Percentiles rank a stretch among this genome's conserved stretches.
These are phyloP conservation scores for Pseudozyma flocculosa DNA, from an alignment of 1,284 basidiomycete genomes.

Conservation along the genomic window DNA sequence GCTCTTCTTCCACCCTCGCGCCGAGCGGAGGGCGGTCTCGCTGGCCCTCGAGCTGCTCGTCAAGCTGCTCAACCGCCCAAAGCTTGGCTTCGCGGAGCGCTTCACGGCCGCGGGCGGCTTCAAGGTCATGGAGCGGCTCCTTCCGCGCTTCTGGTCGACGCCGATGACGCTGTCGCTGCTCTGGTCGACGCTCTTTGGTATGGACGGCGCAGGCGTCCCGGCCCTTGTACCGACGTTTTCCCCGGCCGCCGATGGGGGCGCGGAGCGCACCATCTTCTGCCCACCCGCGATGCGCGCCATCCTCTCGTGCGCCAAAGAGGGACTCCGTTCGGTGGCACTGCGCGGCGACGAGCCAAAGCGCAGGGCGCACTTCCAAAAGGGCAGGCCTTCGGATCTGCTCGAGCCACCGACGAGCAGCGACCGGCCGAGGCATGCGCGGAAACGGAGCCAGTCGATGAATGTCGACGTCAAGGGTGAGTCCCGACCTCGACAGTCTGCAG, in stretches of 20 bases:
- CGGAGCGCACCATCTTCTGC: slow-evolving; percentile 64
- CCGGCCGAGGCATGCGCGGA: slow-evolving; percentile 17
- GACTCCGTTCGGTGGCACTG: slow-evolving; percentile 9
- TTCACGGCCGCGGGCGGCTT: slow-evolving; percentile 71
- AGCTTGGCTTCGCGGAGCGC: slow-evolving; percentile 57
- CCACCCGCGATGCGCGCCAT: slow-evolving; percentile 42
- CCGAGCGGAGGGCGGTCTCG: slow-evolving; percentile 23
- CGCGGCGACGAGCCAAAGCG: background rate
- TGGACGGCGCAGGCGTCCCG: slow-evolving; percentile 56
- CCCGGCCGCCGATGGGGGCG: slow-evolving; percentile 59
- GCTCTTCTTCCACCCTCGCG: slow-evolving; percentile 45
- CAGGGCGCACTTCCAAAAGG: background rate
- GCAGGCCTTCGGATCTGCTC: slow-evolving; percentile 17
- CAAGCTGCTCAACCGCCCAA: slow-evolving; percentile 16
- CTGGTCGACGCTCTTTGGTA: slow-evolving; percentile 67
- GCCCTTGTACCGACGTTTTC: slow-evolving; percentile 64
- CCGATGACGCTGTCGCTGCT: slow-evolving; percentile 65
- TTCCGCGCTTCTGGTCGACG: slow-evolving; percentile 70
- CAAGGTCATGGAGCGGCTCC: slow-evolving; percentile 70
- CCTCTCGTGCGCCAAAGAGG: slow-evolving; percentile 36
- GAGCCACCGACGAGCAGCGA: background rate
- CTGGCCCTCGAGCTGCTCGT: slow-evolving; percentile 33
- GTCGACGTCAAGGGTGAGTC: slow-evolving; percentile 24
- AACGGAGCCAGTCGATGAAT: slow-evolving; percentile 41
- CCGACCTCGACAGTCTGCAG: background rate